Evolutionary conservation across 192 early-diverging fungal genomes (phyloP).

Genomic region (Podila horticola): DNA sequence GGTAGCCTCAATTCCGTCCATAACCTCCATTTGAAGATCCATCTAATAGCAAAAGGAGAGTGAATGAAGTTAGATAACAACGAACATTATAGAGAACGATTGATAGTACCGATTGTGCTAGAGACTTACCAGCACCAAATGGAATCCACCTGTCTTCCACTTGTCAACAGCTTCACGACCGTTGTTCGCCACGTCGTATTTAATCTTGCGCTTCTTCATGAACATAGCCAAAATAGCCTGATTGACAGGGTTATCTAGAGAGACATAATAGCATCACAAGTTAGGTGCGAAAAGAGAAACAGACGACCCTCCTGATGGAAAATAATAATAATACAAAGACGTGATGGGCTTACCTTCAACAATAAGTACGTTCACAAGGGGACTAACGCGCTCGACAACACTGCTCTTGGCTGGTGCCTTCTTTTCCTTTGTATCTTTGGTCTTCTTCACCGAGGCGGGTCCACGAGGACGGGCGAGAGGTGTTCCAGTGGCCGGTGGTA

Average conservation of each 20-base stretch:
- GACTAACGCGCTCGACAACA: conserved; percentile 55
- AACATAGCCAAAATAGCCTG: conserved; percentile 77
- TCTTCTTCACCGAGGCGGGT: background rate
- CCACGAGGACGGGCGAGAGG: background rate
- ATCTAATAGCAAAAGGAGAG: conserved; percentile 53
- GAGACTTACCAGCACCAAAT: conserved; percentile 68
- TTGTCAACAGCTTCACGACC: conserved; percentile 85
- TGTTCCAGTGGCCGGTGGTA: background rate
- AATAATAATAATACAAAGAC: background rate
- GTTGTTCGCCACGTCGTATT: conserved; percentile 79
- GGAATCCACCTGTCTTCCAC: conserved; percentile 75
- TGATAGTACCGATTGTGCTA: background rate
- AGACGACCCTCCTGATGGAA: background rate
- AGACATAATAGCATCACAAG: background rate
- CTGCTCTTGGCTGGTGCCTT: conserved; percentile 27
- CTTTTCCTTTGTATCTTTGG: conserved; percentile 1
- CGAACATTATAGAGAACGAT: background rate
- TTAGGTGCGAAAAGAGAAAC: conserved; percentile 7
- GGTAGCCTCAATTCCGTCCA: conserved; percentile 77
- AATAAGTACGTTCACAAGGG: conserved; percentile 79
- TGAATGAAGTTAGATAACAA: background rate
- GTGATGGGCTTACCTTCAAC: conserved; percentile 68
- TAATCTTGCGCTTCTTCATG: conserved; percentile 76
- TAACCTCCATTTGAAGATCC: conserved; percentile 79
- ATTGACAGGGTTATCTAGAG: conserved; percentile 80